These are phyloP conservation scores for Aurantiochytrium sp. DNA, from an alignment of 108 stramenopile genomes.

Conservation along the genomic window DNA sequence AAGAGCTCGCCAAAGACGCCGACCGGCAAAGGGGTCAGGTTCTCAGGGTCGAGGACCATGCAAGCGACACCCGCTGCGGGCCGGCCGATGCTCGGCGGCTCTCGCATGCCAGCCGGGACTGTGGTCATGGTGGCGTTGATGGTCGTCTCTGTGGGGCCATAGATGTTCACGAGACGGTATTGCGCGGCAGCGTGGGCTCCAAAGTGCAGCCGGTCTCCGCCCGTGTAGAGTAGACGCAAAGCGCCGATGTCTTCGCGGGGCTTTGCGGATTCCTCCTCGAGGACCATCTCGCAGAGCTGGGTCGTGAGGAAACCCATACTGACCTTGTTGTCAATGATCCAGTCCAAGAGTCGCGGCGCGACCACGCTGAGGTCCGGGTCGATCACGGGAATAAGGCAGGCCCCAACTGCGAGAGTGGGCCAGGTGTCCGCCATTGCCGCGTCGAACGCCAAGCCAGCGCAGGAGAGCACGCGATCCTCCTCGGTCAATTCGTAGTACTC, in stretches of 20 bases:
- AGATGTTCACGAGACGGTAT: neutral
- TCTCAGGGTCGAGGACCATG: neutral
- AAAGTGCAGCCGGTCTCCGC: constrained; percentile 26
- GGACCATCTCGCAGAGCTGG: constrained; percentile 21
- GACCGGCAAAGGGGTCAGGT: neutral
- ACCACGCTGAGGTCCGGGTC: neutral
- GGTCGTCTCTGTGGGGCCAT: constrained; percentile 14
- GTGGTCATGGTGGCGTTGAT: neutral
- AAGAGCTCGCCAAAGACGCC: constrained; percentile 22
- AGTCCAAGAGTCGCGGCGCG: neutral
- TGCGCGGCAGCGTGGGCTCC: neutral
- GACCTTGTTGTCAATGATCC: neutral
- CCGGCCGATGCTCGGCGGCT: neutral
- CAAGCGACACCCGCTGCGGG: neutral
- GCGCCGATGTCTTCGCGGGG: neutral
- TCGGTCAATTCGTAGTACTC: neutral
- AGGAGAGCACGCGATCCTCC: neutral
- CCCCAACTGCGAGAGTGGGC: neutral
- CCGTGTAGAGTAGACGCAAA: neutral
- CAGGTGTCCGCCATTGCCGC: constrained; percentile 21
- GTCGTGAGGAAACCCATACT: constrained; percentile 19
- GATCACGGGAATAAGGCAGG: neutral
- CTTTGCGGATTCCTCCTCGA: neutral
- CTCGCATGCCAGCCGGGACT: neutral
- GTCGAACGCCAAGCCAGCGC: constrained; percentile 14